These are phyloP conservation scores for Ustulina deusta DNA, from an alignment of 2,329 filamentous ascomycete genomes.

Conservation along the genomic window DNA sequence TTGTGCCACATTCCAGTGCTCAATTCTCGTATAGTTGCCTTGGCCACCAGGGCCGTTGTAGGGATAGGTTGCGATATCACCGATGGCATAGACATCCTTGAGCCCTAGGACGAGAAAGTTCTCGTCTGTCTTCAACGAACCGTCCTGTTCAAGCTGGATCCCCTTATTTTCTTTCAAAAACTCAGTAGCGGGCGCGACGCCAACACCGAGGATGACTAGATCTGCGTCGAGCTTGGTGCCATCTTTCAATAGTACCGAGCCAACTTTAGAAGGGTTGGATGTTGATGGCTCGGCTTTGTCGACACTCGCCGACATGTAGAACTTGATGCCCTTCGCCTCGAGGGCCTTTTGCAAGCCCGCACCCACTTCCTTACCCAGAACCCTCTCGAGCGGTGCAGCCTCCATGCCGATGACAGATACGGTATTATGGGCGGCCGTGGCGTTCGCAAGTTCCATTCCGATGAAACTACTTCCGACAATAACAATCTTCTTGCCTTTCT, in stretches of 20 bases:
- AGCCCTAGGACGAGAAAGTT: constrained; percentile 81
- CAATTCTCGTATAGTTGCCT: constrained; percentile 81
- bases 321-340: constrained; percentile 89
- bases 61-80: constrained; percentile 94
- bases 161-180: constrained; percentile 80
- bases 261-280: constrained; percentile 77
- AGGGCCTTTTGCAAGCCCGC: constrained; percentile 81
- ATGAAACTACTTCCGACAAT: constrained; percentile 96
- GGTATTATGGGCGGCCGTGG: constrained; percentile 80
- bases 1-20: constrained; percentile 99
- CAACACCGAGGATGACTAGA: constrained; percentile 90
- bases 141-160: constrained; percentile 81
- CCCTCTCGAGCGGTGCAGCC: constrained; percentile 82
- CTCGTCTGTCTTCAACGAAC: constrained; percentile 85
- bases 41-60: constrained; percentile 90
- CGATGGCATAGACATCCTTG: constrained; percentile 89
- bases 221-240: constrained; percentile 88
- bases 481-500: constrained; percentile 90
- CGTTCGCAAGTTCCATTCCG: constrained; percentile 95
- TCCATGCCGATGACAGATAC: constrained; percentile 94
- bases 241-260: constrained; percentile 84
- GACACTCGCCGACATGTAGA: constrained; percentile 83
- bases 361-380: constrained; percentile 86
- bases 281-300: constrained; percentile 82
- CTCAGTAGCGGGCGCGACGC: constrained; percentile 86